Conservation (phyloP, 805 yeast genomes). For the Diddensiella transvaalensis region DNA sequence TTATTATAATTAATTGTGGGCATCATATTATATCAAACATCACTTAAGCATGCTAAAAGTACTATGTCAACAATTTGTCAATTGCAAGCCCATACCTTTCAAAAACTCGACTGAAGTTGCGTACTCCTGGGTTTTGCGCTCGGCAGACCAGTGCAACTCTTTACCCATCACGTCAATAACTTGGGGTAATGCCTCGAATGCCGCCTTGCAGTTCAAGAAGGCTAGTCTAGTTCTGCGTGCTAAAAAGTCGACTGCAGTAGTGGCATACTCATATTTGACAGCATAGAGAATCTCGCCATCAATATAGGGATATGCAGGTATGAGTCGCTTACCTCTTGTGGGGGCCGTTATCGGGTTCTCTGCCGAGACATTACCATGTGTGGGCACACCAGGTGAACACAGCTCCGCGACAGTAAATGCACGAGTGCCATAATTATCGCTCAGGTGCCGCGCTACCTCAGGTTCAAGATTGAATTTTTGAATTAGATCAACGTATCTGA, state of each 20-base stretch:
- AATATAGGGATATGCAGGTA: constrained; percentile 79
- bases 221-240: constrained; percentile 93
- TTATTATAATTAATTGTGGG: too few species aligned
- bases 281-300: constrained; percentile 83
- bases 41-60: too few species aligned
- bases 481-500: constrained; percentile 71
- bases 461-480: constrained; percentile 74
- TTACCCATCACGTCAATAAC: constrained; percentile 82
- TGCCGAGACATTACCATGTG: constrained; percentile 30
- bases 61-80: too few species aligned
- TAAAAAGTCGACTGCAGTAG: constrained; percentile 85
- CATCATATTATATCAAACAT: too few species aligned
- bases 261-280: constrained; percentile 74
- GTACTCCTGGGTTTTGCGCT: constrained; percentile 51
- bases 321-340: constrained; percentile 32
- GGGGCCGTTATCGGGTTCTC: constrained; percentile 23
- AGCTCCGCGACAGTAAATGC: constrained; percentile 66
- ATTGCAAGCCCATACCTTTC: constrained; percentile 37
- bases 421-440: constrained; percentile 85
- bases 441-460: constrained; percentile 73
- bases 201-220: constrained; percentile 82
- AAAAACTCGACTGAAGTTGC: constrained; percentile 34
- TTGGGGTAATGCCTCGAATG: constrained; percentile 72
- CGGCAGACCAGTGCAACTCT: constrained; percentile 70
- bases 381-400: constrained; percentile 27